Conservation (phyloP, 2,329 filamentous ascomycete genomes). For the Gyromitra esculenta region DNA sequence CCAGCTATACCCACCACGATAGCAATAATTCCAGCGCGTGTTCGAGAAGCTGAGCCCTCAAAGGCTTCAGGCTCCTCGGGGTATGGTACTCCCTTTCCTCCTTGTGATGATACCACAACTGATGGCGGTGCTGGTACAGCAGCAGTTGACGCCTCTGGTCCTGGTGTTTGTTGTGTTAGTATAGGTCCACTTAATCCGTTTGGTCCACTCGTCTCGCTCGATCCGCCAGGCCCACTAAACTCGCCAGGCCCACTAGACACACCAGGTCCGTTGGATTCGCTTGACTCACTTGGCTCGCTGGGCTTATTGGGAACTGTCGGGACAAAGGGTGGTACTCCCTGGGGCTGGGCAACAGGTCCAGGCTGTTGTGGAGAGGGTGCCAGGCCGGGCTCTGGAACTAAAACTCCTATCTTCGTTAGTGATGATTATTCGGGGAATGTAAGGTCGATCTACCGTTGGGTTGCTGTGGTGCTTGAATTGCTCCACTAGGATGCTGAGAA, state of each 20-base stretch:
- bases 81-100: conserved; percentile 20
- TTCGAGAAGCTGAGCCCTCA: conserved; percentile 38
- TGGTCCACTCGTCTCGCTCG: not conserved
- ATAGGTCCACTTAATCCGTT: not conserved
- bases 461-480: not conserved
- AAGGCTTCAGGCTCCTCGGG: conserved; percentile 38
- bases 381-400: conserved; percentile 22
- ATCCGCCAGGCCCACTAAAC: not conserved
- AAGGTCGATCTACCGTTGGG: conserved; percentile 22
- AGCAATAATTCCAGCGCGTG: conserved; percentile 16
- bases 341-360: conserved; percentile 30
- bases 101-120: conserved; percentile 4
- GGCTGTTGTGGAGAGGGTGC: conserved; percentile 43
- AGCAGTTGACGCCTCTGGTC: not conserved
- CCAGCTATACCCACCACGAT: conserved; percentile 24
- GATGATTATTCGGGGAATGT: not conserved
- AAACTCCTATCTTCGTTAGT: conserved; percentile 14
- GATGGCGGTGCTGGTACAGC: not conserved
- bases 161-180: too few species aligned
- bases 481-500: not conserved
- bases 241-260: too few species aligned
- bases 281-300: not conserved
- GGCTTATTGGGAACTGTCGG: conserved; percentile 11
- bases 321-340: conserved; percentile 18
- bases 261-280: not conserved